Evolutionary conservation across 139 green algal species (phyloP).

Genomic region (Desmodesmus armatus): DNA sequence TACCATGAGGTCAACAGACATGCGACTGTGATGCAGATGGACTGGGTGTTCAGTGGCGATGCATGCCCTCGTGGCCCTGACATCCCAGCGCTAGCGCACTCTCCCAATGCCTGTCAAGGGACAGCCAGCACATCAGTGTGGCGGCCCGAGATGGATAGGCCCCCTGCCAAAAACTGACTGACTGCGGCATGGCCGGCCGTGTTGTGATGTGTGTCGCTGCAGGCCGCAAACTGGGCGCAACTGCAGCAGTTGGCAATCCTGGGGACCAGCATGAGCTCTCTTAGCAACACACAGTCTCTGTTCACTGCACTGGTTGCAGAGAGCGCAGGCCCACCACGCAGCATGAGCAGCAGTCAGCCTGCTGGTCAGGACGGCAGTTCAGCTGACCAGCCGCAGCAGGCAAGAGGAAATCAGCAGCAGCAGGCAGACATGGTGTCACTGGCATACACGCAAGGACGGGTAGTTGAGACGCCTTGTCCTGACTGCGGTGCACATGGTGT

Average conservation of each 20-base stretch:
- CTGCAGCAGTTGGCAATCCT: constrained; percentile 32
- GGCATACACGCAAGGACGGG: neutral
- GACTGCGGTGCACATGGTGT: constrained; percentile 38
- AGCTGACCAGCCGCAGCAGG: neutral
- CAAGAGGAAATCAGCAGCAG: neutral
- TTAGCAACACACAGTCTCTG: constrained; percentile 14
- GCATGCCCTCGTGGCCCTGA: neutral
- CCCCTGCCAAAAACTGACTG: neutral
- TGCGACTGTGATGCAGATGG: neutral
- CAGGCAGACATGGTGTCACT: neutral
- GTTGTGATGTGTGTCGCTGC: neutral
- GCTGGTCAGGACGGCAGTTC: neutral
- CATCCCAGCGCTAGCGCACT: neutral
- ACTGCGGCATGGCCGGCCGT: neutral
- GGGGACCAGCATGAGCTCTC: constrained; percentile 28
- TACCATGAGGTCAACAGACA: neutral
- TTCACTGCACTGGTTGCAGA: neutral
- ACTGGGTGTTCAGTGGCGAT: neutral
- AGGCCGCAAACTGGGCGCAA: neutral
- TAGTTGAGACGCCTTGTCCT: constrained; percentile 1
- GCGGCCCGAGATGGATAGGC: neutral
- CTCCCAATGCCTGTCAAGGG: neutral
- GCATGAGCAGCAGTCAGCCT: constrained; percentile 1
- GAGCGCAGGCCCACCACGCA: neutral
- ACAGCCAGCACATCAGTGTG: neutral